A percentile compares a stretch with the other conserved stretches of the same genome.
Evolutionary conservation across 108 stramenopile genomes (phyloP).

Genomic region (Cyclotella sp.): DNA sequence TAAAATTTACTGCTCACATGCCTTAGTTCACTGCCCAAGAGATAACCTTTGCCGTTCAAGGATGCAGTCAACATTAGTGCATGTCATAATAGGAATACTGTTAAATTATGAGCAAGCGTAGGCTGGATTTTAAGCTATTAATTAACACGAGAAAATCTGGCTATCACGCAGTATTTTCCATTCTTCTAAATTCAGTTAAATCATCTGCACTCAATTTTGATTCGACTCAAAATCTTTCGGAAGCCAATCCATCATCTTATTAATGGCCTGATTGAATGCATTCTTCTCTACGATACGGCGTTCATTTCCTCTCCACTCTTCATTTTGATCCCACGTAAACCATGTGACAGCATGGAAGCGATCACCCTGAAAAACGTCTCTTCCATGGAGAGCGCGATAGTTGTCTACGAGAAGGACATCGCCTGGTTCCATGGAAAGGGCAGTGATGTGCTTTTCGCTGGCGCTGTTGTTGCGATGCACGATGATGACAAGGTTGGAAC

Average conservation of each 20-base stretch:
- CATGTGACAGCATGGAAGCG: slow-evolving; percentile 91
- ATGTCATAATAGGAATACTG: too few relatives aligned
- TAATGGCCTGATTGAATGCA: slow-evolving; percentile 86
- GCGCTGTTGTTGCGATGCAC: slow-evolving; percentile 32
- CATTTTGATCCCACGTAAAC: slow-evolving; percentile 92
- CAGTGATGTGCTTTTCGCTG: slow-evolving; percentile 88
- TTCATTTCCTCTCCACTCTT: slow-evolving; percentile 87
- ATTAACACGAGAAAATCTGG: too few relatives aligned
- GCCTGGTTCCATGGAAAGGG: slow-evolving; percentile 90
- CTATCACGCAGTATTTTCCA: too few relatives aligned
- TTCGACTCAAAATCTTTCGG: slow-evolving; percentile 93
- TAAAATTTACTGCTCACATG: too few relatives aligned
- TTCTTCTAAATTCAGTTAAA: background rate
- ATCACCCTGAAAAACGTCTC: slow-evolving; percentile 91
- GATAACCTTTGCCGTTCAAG: too few relatives aligned
- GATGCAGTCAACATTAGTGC: too few relatives aligned
- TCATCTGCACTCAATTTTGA: slow-evolving; percentile 55
- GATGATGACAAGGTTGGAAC: background rate
- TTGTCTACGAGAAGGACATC: slow-evolving; percentile 93
- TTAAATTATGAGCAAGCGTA: too few relatives aligned
- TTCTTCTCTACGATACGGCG: slow-evolving; percentile 90
- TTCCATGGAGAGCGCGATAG: slow-evolving; percentile 91
- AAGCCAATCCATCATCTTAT: slow-evolving; percentile 91
- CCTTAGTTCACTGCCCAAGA: too few relatives aligned
- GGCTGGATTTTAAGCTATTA: too few relatives aligned